A percentile compares a stretch with the other conserved stretches of the same genome.
Conservation (phyloP, 768 basidiomycete genomes). For the Lactarius evosmus region DNA sequence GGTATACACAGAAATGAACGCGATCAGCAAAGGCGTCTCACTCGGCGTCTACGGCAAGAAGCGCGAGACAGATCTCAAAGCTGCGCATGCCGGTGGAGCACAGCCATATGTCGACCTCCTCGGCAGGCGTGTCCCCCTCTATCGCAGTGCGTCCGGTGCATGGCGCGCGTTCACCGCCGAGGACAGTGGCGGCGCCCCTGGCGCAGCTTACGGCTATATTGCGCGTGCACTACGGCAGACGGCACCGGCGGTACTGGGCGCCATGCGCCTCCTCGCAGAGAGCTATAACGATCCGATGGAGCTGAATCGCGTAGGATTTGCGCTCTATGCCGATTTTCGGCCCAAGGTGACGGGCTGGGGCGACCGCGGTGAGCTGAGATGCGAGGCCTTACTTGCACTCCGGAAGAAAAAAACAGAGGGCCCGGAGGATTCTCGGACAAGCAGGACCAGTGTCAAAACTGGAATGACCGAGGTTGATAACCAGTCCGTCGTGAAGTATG, state of each 20-base stretch:
- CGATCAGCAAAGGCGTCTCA: constrained; percentile 77
- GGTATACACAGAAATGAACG: constrained; percentile 92
- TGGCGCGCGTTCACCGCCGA: constrained; percentile 81
- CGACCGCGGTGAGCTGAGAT: constrained; percentile 68
- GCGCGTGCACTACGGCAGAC: constrained; percentile 77
- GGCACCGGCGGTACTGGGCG: constrained; percentile 72
- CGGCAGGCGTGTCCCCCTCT: constrained; percentile 80
- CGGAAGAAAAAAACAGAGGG: constrained; percentile 32
- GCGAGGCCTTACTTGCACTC: constrained; percentile 62
- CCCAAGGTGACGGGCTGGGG: constrained; percentile 85
- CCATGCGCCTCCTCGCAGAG: constrained; percentile 62
- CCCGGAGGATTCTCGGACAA: not conserved
- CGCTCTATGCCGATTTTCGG: constrained; percentile 83
- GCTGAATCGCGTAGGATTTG: constrained; percentile 65
- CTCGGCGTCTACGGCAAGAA: constrained; percentile 69
- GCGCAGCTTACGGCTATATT: constrained; percentile 80
- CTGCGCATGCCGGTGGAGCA: constrained; percentile 46
- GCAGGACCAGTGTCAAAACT: not conserved
- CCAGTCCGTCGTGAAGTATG: constrained; percentile 9
- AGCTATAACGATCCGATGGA: constrained; percentile 53
- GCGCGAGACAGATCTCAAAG: constrained; percentile 54
- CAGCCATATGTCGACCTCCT: constrained; percentile 88
- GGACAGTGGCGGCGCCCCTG: constrained; percentile 46
- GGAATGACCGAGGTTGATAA: not conserved
- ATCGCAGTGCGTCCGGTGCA: constrained; percentile 56